Percentiles rank a stretch among this genome's conserved stretches.
Evolutionary conservation across 1,284 basidiomycete species (phyloP).

Genomic region (Cryptococcus wingfieldii): DNA sequence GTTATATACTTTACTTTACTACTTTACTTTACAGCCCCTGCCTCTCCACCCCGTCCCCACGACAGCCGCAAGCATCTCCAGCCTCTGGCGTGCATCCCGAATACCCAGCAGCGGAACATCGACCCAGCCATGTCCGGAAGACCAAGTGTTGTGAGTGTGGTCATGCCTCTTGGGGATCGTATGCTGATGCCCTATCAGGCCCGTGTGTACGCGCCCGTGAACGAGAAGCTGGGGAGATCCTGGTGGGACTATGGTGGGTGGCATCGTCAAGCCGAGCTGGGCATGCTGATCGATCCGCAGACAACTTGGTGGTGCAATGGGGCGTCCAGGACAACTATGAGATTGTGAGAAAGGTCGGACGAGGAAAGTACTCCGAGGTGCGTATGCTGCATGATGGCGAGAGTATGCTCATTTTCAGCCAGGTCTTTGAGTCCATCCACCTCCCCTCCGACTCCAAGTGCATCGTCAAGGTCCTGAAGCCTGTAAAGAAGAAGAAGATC

Average conservation of each 20-base stretch:
- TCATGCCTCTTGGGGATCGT: background rate
- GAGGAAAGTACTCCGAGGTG: constrained; percentile 95
- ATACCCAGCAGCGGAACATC: background rate
- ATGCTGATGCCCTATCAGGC: constrained; percentile 37
- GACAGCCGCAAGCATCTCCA: no score
- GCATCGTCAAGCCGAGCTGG: background rate
- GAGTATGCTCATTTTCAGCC: background rate
- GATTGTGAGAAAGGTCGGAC: constrained; percentile 92
- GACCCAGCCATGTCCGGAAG: constrained; percentile 5
- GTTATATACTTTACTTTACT: no score
- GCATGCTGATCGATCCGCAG: constrained; percentile 46
- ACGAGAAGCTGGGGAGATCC: constrained; percentile 56
- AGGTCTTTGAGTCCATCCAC: constrained; percentile 98
- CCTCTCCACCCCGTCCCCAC: no score
- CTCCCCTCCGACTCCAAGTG: constrained; percentile 90
- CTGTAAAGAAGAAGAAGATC: constrained; percentile 99
- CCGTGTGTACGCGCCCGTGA: constrained; percentile 57
- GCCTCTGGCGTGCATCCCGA: no score
- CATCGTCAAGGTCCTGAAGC: constrained; percentile 98
- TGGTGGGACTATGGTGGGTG: constrained; percentile 61
- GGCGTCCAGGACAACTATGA: constrained; percentile 97
- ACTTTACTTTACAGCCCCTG: no score
- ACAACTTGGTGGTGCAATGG: constrained; percentile 91
- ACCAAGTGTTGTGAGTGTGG: constrained; percentile 27
- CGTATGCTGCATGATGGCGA: background rate